Conservation (phyloP, 208 protist species). For the Trypanosoma cruzi region DNA sequence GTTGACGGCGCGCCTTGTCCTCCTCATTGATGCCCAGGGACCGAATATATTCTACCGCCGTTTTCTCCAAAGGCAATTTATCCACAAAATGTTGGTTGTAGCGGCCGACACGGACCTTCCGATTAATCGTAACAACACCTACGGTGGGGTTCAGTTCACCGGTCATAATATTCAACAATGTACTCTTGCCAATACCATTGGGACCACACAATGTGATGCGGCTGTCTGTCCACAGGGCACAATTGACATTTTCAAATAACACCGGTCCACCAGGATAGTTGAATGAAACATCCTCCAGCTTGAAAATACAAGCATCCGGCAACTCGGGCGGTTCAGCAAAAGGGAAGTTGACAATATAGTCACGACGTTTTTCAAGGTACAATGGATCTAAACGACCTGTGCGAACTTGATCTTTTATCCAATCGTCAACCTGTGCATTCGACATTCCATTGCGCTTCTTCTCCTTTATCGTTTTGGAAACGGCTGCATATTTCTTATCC, state of each 20-base stretch:
- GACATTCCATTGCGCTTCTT: constrained; percentile 91
- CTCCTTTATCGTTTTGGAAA: constrained; percentile 81
- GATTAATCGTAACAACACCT: constrained; percentile 75
- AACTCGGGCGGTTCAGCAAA: constrained; percentile 78
- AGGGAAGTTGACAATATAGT: constrained; percentile 92
- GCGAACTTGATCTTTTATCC: constrained; percentile 78
- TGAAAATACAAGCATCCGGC: constrained; percentile 82
- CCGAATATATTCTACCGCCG: constrained; percentile 89
- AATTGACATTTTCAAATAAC: constrained; percentile 80
- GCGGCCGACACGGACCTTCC: constrained; percentile 83
- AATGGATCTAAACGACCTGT: constrained; percentile 57
- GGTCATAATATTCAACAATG: constrained; percentile 91
- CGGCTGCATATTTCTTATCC: constrained; percentile 82
- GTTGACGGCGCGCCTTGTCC: constrained; percentile 78
- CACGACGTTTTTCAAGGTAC: constrained; percentile 83
- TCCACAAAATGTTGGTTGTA: constrained; percentile 96
- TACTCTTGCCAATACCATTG: constrained; percentile 95
- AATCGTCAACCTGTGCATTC: constrained; percentile 82
- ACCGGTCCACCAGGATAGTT: constrained; percentile 77
- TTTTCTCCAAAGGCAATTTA: constrained; percentile 90
- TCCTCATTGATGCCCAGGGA: constrained; percentile 64
- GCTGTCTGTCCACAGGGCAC: constrained; percentile 87
- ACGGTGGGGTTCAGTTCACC: constrained; percentile 76
- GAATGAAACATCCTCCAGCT: constrained; percentile 83
- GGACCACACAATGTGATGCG: constrained; percentile 91